Evolutionary conservation across 1,139 yeast species (phyloP).

Genomic region (Blastobotrys elegans): DNA sequence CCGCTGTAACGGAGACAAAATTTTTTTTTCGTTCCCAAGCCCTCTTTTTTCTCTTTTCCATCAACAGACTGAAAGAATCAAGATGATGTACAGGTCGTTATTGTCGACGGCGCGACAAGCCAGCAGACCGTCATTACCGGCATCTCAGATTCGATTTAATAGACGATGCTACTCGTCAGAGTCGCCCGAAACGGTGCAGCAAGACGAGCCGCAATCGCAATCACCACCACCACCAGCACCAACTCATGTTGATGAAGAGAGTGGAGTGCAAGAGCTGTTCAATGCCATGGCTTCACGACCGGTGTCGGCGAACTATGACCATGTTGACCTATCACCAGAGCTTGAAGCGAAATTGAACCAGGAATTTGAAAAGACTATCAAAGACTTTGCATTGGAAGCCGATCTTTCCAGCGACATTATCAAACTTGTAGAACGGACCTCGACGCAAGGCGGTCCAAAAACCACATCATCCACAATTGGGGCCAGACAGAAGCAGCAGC

Average conservation of each 20-base stretch:
- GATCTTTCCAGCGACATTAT: slow-evolving; percentile 24
- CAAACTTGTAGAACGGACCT: slow-evolving; percentile 18
- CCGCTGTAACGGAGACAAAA: too few relatives aligned
- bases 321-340: slow-evolving; percentile 24
- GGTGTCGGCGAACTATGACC: background rate
- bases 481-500: slow-evolving; percentile 10
- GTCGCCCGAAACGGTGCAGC: too few relatives aligned
- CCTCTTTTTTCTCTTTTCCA: too few relatives aligned
- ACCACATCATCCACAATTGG: slow-evolving; percentile 11
- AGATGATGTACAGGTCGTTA: too few relatives aligned
- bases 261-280: background rate
- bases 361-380: slow-evolving; percentile 29
- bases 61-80: too few relatives aligned
- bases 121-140: too few relatives aligned
- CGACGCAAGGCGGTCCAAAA: slow-evolving; percentile 14
- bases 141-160: too few relatives aligned
- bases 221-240: too few relatives aligned
- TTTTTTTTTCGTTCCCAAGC: too few relatives aligned
- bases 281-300: background rate
- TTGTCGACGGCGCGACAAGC: too few relatives aligned
- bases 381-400: slow-evolving; percentile 31
- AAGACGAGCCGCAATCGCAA: too few relatives aligned
- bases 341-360: slow-evolving; percentile 27
- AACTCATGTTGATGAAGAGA: background rate
- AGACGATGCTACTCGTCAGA: background rate